Evolutionary conservation across 805 yeast species (phyloP), one percentile per base, ranked within the genome.

Genomic region (Saccharomycopsis amapae): DNA sequence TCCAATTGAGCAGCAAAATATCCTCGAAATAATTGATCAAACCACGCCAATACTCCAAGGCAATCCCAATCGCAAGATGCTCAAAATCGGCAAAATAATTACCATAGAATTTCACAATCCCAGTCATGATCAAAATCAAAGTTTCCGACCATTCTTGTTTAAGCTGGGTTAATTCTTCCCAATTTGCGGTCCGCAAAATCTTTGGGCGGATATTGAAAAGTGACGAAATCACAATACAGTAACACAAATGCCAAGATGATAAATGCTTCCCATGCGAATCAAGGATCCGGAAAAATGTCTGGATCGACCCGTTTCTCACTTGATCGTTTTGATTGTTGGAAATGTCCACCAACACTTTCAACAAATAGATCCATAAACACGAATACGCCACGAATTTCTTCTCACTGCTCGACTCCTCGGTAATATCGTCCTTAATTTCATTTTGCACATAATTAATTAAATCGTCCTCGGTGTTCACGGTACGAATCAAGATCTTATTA

Each of bases 271-370:
- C 82, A 59, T 83, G 86, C 2, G 89, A 75, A 43, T 84, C 86
- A 49, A 85, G 69, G 24, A 90, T 80, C 53, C 89, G 76, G 63
- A 87, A 86, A 53, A 89, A 79, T 0, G 96, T 90, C 58, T 88
- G 95, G 13, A 87, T 74, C 0, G 96, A 80, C 2, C 96, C 96
- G 56, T 87, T 88, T 50, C 94, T 72, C 0, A 90, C 95, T 55
- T 88, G 95, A 1, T 80, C 73, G 45, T 95, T 71, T 2, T 69
- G 56, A 53, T 84, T 95, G 23, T 65, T 59, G 0, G 89, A 74
- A 20, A 87, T 72, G 19, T 71, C 69, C 0, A 87, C 79, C 31
- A 90, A 62, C 26, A 76, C 72, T 6, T 74, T 66, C 44, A 86
- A 62, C 36, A 88, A 62, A 55, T 83, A 75, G 17, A 81, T 58